phyloP scores from a whole-genome alignment of 352 stramenopile species.

The Phytophthora megakarya region DNA sequence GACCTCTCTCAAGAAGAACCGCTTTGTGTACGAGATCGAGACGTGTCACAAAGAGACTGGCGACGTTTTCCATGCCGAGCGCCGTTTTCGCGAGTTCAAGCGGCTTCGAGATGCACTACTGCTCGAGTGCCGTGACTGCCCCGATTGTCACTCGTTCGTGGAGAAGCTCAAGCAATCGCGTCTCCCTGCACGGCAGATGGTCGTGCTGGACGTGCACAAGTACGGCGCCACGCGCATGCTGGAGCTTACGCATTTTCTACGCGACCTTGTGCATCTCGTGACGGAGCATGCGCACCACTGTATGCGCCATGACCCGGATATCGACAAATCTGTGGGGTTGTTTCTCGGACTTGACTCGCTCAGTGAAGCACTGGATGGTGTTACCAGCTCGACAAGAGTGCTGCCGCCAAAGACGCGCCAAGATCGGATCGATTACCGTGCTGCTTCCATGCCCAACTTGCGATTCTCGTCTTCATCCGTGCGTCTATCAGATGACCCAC shows the following conservation, averaged over 20 bases:
- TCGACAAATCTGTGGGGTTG: slow-evolving; percentile 69
- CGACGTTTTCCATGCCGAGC: slow-evolving; percentile 56
- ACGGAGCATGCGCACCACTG: slow-evolving; percentile 47
- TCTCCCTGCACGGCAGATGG: slow-evolving; percentile 50
- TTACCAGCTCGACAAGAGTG: slow-evolving; percentile 33
- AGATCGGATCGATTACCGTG: slow-evolving; percentile 72
- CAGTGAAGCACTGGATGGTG: slow-evolving; percentile 46
- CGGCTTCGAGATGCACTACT: slow-evolving; percentile 66
- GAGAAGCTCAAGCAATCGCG: slow-evolving; percentile 57
- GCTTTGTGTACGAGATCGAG: slow-evolving; percentile 81
- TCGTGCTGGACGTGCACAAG: slow-evolving; percentile 64
- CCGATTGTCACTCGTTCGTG: slow-evolving; percentile 49
- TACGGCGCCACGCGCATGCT: slow-evolving; percentile 61
- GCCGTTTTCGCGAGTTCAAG: slow-evolving; percentile 75
- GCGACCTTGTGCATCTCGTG: slow-evolving; percentile 56
- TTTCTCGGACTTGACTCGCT: slow-evolving; percentile 61
- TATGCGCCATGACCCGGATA: slow-evolving; percentile 49
- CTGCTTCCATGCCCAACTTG: slow-evolving; percentile 70
- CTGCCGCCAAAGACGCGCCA: slow-evolving; percentile 58
- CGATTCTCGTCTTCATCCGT: slow-evolving; percentile 52
- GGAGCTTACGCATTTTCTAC: slow-evolving; percentile 70
- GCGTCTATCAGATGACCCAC: slow-evolving; percentile 27
- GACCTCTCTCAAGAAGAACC: slow-evolving; percentile 60
- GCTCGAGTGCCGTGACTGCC: slow-evolving; percentile 57
- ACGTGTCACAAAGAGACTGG: slow-evolving; percentile 65